Conservation (phyloP, 139 green algal genomes). For the Coccomyxa sp. region DNA sequence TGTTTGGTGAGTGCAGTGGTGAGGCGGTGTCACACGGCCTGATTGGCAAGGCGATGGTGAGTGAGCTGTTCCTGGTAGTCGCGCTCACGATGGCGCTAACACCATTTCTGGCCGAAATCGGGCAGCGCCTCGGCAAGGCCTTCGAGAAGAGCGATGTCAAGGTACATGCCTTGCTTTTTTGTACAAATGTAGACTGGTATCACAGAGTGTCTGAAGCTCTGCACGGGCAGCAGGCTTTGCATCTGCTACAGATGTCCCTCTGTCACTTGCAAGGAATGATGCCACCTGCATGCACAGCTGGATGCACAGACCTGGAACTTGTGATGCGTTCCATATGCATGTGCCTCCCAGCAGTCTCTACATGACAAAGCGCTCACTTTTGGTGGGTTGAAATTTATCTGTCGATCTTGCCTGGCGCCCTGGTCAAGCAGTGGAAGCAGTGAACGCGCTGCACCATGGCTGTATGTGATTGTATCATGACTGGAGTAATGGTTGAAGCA, state of each 20-base stretch:
- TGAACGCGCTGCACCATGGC: no score
- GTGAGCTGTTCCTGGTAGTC: constrained; percentile 93
- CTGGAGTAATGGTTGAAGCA: no score
- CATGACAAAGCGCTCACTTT: no score
- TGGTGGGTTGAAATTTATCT: no score
- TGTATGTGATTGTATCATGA: no score
- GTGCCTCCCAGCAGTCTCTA: no score
- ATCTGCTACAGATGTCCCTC: neutral
- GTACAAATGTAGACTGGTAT: neutral
- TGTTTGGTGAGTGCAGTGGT: constrained; percentile 5
- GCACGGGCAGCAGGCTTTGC: no score
- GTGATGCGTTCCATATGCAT: no score
- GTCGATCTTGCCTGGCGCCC: no score
- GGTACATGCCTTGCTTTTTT: constrained; percentile 16
- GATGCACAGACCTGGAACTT: no score
- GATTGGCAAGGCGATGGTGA: constrained; percentile 62
- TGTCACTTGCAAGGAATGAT: neutral
- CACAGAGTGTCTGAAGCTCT: neutral
- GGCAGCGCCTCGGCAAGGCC: constrained; percentile 63
- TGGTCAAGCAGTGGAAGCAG: no score
- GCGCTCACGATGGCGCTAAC: constrained; percentile 95
- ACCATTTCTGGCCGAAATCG: constrained; percentile 88
- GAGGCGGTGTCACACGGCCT: constrained; percentile 32
- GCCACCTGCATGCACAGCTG: no score
- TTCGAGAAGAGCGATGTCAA: constrained; percentile 82